A percentile compares a stretch with the other conserved stretches of the same genome.
Evolutionary conservation across 2,329 filamentous ascomycete species (phyloP).

Genomic region (Aspergillus uvarum): DNA sequence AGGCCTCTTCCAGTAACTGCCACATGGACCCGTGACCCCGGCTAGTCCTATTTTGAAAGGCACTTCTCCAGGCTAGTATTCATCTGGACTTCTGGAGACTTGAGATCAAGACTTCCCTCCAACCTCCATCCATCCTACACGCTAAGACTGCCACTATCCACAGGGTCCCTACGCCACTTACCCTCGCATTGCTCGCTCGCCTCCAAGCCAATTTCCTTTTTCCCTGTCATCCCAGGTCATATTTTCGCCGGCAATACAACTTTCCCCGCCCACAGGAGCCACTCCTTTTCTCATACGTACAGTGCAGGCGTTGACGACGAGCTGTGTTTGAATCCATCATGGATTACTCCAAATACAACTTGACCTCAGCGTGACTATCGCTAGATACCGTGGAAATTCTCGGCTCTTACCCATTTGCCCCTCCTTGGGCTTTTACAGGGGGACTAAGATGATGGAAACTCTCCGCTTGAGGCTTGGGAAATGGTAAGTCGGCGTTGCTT

Average conservation of each 20-base stretch:
- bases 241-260: neutral
- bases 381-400: neutral
- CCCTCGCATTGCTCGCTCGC: neutral
- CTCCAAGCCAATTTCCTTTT: no score
- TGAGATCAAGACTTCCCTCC: neutral
- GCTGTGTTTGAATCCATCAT: neutral
- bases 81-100: no score
- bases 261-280: neutral
- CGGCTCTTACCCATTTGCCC: neutral
- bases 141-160: neutral
- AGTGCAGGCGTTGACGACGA: neutral
- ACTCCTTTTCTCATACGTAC: neutral
- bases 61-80: neutral
- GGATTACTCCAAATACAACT: neutral
- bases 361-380: neutral
- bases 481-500: neutral
- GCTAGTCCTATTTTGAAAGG: neutral
- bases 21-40: neutral
- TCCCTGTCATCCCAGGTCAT: neutral
- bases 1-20: constrained; percentile 3
- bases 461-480: neutral
- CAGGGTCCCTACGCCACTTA: neutral
- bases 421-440: neutral
- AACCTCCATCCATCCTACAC: neutral
- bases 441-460: neutral